These are phyloP conservation scores for Moesziomyces antarcticus DNA, from an alignment of 1,284 basidiomycete genomes.

Conservation along the genomic window DNA sequence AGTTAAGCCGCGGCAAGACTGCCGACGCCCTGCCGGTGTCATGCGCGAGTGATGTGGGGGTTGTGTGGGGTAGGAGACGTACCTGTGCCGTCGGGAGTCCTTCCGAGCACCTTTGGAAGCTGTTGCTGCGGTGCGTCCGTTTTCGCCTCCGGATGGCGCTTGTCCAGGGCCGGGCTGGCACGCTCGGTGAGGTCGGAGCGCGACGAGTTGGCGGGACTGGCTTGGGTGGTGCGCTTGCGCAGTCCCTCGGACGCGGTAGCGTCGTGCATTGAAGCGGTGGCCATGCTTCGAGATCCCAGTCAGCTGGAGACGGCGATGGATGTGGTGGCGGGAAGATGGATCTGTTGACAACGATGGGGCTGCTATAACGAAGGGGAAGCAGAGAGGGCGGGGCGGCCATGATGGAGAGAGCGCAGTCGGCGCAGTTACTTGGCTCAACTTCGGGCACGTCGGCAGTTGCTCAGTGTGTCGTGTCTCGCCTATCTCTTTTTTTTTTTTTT, in stretches of 20 bases:
- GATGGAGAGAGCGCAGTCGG: not conserved
- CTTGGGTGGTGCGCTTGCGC: conserved; percentile 32
- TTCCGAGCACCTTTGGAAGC: conserved; percentile 34
- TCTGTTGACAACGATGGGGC: not conserved
- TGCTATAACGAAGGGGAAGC: not conserved
- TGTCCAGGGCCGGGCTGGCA: conserved; percentile 3
- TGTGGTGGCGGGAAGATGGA: not conserved
- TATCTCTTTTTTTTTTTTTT: too few species aligned
- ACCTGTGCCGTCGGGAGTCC: conserved; percentile 48
- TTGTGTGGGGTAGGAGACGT: conserved; percentile 9
- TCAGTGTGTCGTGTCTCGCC: too few species aligned
- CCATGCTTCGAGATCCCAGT: conserved; percentile 17
- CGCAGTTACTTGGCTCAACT: too few species aligned
- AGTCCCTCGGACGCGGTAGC: conserved; percentile 25
- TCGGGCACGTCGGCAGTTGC: too few species aligned
- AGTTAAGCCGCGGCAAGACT: conserved; percentile 43
- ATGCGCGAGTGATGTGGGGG: conserved; percentile 26
- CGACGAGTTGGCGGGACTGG: conserved; percentile 8
- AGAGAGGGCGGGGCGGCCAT: not conserved
- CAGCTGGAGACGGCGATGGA: not conserved
- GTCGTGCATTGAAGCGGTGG: conserved; percentile 8
- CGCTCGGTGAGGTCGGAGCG: conserved; percentile 24
- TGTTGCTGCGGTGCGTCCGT: conserved; percentile 4
- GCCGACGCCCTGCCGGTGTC: not conserved
- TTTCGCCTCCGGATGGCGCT: conserved; percentile 3